Evolutionary conservation across 2,329 filamentous ascomycete genomes (phyloP).

Genomic region (Leptographium lundbergii): DNA sequence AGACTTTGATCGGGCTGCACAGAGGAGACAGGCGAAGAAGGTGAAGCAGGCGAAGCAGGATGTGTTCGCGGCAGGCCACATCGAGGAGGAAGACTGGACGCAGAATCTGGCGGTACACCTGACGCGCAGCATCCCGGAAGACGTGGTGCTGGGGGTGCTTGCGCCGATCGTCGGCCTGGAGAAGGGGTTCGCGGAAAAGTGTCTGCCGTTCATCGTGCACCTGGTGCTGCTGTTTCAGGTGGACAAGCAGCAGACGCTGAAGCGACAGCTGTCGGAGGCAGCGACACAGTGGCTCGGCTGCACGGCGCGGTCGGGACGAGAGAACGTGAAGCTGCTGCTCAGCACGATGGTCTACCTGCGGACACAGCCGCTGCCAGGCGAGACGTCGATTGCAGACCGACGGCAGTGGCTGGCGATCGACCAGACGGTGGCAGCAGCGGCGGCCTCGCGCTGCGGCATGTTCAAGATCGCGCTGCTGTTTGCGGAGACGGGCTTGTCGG

Average conservation of each 20-base stretch:
- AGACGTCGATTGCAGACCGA: slow-evolving; percentile 67
- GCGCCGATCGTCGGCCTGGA: slow-evolving; percentile 52
- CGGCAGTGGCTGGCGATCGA: slow-evolving; percentile 79
- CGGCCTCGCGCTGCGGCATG: slow-evolving; percentile 70
- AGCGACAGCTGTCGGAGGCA: slow-evolving; percentile 50
- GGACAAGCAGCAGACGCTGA: slow-evolving; percentile 46
- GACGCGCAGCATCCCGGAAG: slow-evolving; percentile 42
- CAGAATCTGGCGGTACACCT: slow-evolving; percentile 49
- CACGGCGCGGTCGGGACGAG: slow-evolving; percentile 30
- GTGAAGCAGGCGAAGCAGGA: slow-evolving; percentile 11
- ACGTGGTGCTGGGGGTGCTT: slow-evolving; percentile 58
- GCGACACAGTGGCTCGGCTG: slow-evolving; percentile 51
- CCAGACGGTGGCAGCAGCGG: slow-evolving; percentile 52
- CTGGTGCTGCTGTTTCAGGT: slow-evolving; percentile 59
- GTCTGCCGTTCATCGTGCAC: slow-evolving; percentile 79
- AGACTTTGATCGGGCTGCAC: slow-evolving; percentile 23
- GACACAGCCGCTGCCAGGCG: slow-evolving; percentile 61
- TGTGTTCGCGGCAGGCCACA: slow-evolving; percentile 23
- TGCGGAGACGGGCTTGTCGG: slow-evolving; percentile 57
- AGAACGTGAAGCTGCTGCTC: slow-evolving; percentile 61
- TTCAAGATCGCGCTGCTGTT: slow-evolving; percentile 78
- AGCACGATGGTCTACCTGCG: slow-evolving; percentile 79
- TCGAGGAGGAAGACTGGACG: slow-evolving; percentile 45
- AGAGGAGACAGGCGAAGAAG: too few relatives aligned
- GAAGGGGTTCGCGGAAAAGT: slow-evolving; percentile 55